Evolutionary conservation across 2,329 filamentous ascomycete genomes (phyloP), one percentile per base, ranked within the genome.

Genomic region (Trichoderma sp.): DNA sequence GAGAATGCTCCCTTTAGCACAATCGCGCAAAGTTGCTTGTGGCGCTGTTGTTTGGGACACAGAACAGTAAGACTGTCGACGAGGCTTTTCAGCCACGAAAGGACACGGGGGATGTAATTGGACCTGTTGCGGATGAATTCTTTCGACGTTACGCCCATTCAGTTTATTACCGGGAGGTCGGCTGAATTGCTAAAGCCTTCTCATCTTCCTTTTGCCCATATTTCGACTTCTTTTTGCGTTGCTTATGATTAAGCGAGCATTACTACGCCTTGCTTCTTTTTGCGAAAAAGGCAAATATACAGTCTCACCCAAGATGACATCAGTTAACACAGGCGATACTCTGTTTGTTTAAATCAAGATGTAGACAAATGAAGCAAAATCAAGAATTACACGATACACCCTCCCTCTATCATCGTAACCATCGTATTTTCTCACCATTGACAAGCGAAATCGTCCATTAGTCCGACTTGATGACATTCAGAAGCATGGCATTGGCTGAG

Each of bases 21-120:
- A 24, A 39, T 26, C 47, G 51, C 64, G 56, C 21, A 66, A 12
- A 30, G 24, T 39, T 67, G 34, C n/a, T 58, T 36, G 51, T 56
- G 63, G 64, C 64, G 34, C 32, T 24, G 21, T 26, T 67, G 47
- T 28, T 30, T n/a, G 4, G 28, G 18, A 30, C 7, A 21, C 18
- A 36, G 12, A 24, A 21, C 24, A 28, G 12, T 26, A 18, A 24
- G 8, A n/a, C 15, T 57, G 63, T 15, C 15, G 18, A 43, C 2
- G 63, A 57, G 32, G 58, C 58, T 32, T 56, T 66, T 56, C 63
- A 66, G 63, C 63, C 63, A 66, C 63, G 63, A 56, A 66, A 51
- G 36, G 21, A 39, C 47, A 43, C 39, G 18, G 28, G 21, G 21
- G 8, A 18, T 28, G 32, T 26, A 24, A 66, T 66, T 36, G 63